Evolutionary conservation across 2,329 filamentous ascomycete species (phyloP).

Genomic region (Aureobasidium uvarum): DNA sequence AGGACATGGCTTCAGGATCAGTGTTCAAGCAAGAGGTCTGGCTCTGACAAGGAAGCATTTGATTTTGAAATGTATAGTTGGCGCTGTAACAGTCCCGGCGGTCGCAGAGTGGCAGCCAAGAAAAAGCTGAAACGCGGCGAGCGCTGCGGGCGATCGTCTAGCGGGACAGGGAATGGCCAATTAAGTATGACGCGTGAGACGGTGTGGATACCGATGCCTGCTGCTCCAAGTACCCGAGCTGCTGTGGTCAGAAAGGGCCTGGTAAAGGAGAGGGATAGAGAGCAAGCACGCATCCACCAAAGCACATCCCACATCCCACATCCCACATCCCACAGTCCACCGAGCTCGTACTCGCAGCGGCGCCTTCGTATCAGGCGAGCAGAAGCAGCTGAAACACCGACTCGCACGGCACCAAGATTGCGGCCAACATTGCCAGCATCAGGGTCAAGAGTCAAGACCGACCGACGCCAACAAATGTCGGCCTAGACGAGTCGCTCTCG

Average conservation of each 20-base stretch:
- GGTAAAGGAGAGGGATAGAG: not conserved
- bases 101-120: slow-evolving; percentile 13
- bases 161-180: slow-evolving; percentile 14
- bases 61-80: not conserved
- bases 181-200: slow-evolving; percentile 19
- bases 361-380: not conserved
- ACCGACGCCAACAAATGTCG: slow-evolving; percentile 6
- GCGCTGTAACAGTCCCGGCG: not conserved
- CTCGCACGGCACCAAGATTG: not conserved
- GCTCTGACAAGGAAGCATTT: not conserved
- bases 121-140: slow-evolving; percentile 20
- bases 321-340: not conserved
- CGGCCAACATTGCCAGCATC: not conserved
- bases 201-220: slow-evolving; percentile 13
- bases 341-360: not conserved
- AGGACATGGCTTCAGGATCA: not conserved
- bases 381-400: slow-evolving; percentile 5
- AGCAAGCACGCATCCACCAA: not conserved
- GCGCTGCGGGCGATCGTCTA: slow-evolving; percentile 14
- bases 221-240: not conserved
- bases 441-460: not conserved
- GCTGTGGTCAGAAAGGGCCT: slow-evolving; percentile 7
- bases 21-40: not conserved
- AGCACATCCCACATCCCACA: not conserved
- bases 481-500: not conserved